Conservation (phyloP, 1,284 basidiomycete genomes). For the Puccinia triticina region DNA sequence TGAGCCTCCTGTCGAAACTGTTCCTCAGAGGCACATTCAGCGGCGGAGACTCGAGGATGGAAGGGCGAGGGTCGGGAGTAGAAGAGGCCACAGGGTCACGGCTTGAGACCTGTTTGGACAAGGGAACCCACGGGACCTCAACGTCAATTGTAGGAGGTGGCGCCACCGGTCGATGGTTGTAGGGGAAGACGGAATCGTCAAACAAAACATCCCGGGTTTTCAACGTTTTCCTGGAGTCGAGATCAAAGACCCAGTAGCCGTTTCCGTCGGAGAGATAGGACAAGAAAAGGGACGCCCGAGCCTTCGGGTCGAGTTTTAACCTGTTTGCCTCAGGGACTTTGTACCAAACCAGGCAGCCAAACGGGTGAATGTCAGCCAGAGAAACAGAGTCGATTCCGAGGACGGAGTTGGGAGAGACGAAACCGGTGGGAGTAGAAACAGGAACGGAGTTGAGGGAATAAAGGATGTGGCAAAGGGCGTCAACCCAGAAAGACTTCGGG, state of each 20-base stretch:
- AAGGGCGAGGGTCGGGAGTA: no score
- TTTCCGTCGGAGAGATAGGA: constrained; percentile 19
- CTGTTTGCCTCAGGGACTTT: constrained; percentile 1
- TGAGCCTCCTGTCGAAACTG: no score
- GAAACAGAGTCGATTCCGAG: not conserved
- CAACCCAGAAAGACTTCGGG: not conserved
- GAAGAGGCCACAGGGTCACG: no score
- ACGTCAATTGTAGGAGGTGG: not conserved
- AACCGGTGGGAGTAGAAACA: not conserved
- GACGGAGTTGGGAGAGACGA: not conserved
- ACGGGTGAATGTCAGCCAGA: not conserved
- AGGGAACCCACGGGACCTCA: not conserved
- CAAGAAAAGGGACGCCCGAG: not conserved
- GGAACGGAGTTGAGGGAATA: not conserved
- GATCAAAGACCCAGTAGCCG: not conserved
- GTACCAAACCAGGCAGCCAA: constrained; percentile 20
- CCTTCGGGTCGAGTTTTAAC: constrained; percentile 12
- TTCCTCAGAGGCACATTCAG: no score
- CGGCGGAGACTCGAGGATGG: no score
- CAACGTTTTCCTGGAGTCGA: not conserved
- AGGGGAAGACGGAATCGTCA: not conserved
- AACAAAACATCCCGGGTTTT: not conserved
- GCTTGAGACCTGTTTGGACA: not conserved
- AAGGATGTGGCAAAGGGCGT: not conserved
- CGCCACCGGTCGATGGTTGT: not conserved